Evolutionary conservation across 768 basidiomycete genomes (phyloP), one percentile per base, ranked within the genome.

Genomic region (Infundibulicybe gibba): DNA sequence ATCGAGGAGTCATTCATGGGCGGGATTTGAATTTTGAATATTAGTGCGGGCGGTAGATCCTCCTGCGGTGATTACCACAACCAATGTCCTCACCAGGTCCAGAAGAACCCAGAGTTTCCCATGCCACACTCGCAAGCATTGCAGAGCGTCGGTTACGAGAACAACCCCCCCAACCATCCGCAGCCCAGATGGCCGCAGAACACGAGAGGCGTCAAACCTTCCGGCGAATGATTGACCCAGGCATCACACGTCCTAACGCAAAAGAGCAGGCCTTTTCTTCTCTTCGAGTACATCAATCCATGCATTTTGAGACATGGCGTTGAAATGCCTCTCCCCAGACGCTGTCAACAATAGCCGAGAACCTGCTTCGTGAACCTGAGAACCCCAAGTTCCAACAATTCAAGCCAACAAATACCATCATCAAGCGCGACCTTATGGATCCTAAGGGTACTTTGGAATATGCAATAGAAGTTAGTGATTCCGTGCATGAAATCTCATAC

Each of bases 401-500:
- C 76, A 92, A 90, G 65, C 71, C 79, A 5, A 90, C 87, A 12
- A 93, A 93, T 55, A 62, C 59, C 30, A 68, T 68, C 16, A 86
- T 91, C 69, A 76, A 87, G 66, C 71, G 75, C 13, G 66, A 80
- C 50, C 60, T 92, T 25, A 74, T 93, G 13, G 77, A 89, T 34
- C 80, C 81, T 12, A 79, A 85, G 68, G 87, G 90, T 2, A 74
- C 86, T 0, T 66, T 93, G 33, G 90, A 93, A 61, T 92, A 87
- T 67, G 88, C 86, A 1, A 72, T 88, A 35, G 87, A 79, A 57
- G 90, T 88, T 25, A 64, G 85, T 73, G 35, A 14, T 9, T 43
- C n/a, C 15, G 30, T 52, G 15, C 16, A 42, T 44, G 20, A 43
- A 12, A 25, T 45, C 43, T 44, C 21, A 42, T 47, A 37, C 43